These are phyloP conservation scores for Phytophthora tentaculata DNA, from an alignment of 352 stramenopile genomes.

Conservation along the genomic window DNA sequence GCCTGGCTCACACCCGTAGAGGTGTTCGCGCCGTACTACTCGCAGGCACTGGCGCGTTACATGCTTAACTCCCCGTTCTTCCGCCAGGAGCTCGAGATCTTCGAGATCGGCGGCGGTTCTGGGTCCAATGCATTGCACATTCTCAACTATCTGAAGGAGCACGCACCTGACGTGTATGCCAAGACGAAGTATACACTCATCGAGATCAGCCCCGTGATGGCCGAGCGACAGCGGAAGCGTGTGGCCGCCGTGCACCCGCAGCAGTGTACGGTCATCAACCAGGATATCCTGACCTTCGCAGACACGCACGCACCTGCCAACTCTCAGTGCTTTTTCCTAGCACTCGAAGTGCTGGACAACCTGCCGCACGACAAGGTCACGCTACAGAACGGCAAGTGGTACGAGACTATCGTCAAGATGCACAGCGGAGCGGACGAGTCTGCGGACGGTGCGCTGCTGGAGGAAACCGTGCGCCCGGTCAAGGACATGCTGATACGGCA, in stretches of 20 bases:
- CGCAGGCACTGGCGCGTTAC: constrained; percentile 86
- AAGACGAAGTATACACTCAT: constrained; percentile 89
- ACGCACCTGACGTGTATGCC: constrained; percentile 80
- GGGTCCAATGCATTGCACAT: constrained; percentile 92
- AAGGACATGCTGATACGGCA: constrained; percentile 77
- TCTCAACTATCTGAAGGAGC: constrained; percentile 83
- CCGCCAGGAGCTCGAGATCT: constrained; percentile 68
- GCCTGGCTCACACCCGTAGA: constrained; percentile 92
- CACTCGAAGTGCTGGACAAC: constrained; percentile 92
- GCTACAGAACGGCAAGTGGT: constrained; percentile 79
- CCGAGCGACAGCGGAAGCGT: constrained; percentile 74
- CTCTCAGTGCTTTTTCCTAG: constrained; percentile 79
- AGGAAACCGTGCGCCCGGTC: constrained; percentile 58
- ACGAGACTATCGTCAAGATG: constrained; percentile 68
- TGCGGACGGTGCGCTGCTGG: constrained; percentile 26
- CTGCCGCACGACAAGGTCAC: constrained; percentile 91
- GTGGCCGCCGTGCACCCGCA: constrained; percentile 63
- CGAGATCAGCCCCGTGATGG: constrained; percentile 90
- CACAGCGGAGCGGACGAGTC: not conserved
- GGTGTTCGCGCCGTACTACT: constrained; percentile 90
- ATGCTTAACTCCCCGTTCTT: constrained; percentile 82
- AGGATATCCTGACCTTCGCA: constrained; percentile 80
- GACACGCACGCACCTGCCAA: constrained; percentile 59
- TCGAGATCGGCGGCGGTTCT: constrained; percentile 88
- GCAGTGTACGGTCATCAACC: constrained; percentile 78